Evolutionary conservation across 1,139 yeast species (phyloP), one percentile per base, ranked within the genome.

Genomic region (Hyphopichia buzzinii): DNA sequence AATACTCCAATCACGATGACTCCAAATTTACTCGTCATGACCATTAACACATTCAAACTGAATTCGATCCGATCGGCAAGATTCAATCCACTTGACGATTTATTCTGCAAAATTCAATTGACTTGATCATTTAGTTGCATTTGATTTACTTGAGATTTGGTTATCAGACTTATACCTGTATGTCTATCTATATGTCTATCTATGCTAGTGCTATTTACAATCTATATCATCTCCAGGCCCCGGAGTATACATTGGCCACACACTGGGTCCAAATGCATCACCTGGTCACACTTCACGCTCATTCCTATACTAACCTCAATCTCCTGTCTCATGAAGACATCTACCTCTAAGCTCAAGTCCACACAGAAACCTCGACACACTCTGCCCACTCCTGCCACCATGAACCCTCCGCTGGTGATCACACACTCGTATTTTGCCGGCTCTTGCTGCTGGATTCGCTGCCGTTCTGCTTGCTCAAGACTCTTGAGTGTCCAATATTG

Each of bases 331-430:
- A 54, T 40, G 16, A 59, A 37, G 5, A 77, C 52, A 11, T 71
- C 70, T n/a, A 75, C 71, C 37, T 68, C 73, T 8, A 74, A 45
- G n/a, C 66, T 74, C 35, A 72, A 47, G n/a, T 73, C 72, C 35
- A 53, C 40, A 43, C 81, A 74, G 45, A 62, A 75, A 0, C 65
- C 79, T 27, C 46, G 47, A 7, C 54, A 44, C 2, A 57, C 19
- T 10, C 43, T 43, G 6, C 40, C 38, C 2, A 41, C 26, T 1
- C 39, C 46, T 1, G 43, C 39, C 0, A 47, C 23, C 5, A 29
- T 30, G 21, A 39, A 37, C 1, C 66, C 68, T 4, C 47, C 40
- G 25, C 48, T 42, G 1, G 71, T 64, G 3, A 65, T 38, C 10
- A 59, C 43, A 40, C 69, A 62, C 15, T 54, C 57, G 39, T 50